Conservation (phyloP, 768 basidiomycete genomes). For the Auricularia sp. region DNA sequence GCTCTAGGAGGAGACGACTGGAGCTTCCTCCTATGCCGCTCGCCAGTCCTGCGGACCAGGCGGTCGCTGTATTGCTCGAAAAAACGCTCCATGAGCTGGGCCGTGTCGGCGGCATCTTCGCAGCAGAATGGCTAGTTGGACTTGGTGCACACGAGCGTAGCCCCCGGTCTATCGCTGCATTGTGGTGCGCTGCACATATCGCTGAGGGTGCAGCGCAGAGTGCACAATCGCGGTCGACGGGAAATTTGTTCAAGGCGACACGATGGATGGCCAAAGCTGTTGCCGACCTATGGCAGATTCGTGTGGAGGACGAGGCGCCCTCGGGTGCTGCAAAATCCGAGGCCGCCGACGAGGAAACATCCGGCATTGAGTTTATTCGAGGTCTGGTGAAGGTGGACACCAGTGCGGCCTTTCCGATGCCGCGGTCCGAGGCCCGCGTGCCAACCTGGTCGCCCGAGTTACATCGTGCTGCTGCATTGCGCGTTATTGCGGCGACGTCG, state of each 20-base stretch:
- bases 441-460: slow-evolving; percentile 45
- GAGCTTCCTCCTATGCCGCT: neutral
- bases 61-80: slow-evolving; percentile 28
- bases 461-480: slow-evolving; percentile 62
- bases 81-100: slow-evolving; percentile 70
- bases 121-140: slow-evolving; percentile 75
- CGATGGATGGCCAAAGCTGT: slow-evolving; percentile 52
- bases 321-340: slow-evolving; percentile 12
- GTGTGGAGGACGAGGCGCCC: slow-evolving; percentile 22
- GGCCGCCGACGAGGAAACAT: slow-evolving; percentile 11
- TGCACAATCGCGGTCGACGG: slow-evolving; percentile 20
- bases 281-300: slow-evolving; percentile 60
- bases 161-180: slow-evolving; percentile 48
- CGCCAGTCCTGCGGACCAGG: neutral
- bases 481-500: slow-evolving; percentile 60
- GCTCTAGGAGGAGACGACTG: neutral
- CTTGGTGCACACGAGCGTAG: slow-evolving; percentile 37
- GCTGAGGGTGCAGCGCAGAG: slow-evolving; percentile 53
- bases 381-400: slow-evolving; percentile 19
- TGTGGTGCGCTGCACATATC: slow-evolving; percentile 76
- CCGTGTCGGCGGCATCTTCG: slow-evolving; percentile 52
- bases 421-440: slow-evolving; percentile 15
- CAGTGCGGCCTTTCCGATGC: neutral
- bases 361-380: slow-evolving; percentile 18
- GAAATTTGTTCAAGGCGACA: slow-evolving; percentile 51